These are phyloP conservation scores for Suillus luteus DNA, from an alignment of 768 basidiomycete genomes.

Conservation along the genomic window DNA sequence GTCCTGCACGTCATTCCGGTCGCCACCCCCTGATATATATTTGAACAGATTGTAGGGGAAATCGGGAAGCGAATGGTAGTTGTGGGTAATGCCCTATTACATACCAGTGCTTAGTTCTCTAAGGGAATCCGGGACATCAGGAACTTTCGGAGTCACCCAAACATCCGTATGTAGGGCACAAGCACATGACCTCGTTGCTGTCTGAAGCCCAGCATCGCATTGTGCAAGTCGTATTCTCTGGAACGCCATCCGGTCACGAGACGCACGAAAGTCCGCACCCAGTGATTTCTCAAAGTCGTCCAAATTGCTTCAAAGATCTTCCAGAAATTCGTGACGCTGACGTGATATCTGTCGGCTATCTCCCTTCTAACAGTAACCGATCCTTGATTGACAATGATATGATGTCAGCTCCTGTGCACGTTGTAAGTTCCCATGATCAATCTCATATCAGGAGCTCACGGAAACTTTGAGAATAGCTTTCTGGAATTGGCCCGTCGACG, in stretches of 20 bases:
- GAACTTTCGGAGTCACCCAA: constrained; percentile 6
- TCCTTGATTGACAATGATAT: background rate
- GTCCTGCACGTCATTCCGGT: constrained; percentile 18
- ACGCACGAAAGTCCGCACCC: background rate
- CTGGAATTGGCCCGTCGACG: background rate
- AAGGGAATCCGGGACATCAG: constrained; percentile 1
- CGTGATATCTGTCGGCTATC: background rate
- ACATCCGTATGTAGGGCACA: background rate
- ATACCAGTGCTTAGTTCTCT: background rate
- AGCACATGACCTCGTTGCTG: background rate
- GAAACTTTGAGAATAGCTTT: background rate
- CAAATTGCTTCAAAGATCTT: constrained; percentile 6
- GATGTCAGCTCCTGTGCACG: background rate
- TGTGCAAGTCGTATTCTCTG: constrained; percentile 4
- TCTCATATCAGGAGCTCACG: background rate
- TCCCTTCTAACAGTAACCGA: background rate
- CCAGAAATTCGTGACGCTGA: constrained; percentile 2
- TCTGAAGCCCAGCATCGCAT: constrained; percentile 6
- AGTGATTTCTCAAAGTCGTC: background rate
- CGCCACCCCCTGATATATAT: background rate
- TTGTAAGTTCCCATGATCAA: background rate
- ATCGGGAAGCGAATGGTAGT: constrained; percentile 50
- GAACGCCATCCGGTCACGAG: background rate
- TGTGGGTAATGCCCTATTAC: constrained; percentile 21
- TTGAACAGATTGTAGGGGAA: constrained; percentile 47